Percentiles rank a stretch among this genome's conserved stretches.
phyloP scores from a whole-genome alignment of 2,329 filamentous ascomycete species.

The Fusarium xylarioides region DNA sequence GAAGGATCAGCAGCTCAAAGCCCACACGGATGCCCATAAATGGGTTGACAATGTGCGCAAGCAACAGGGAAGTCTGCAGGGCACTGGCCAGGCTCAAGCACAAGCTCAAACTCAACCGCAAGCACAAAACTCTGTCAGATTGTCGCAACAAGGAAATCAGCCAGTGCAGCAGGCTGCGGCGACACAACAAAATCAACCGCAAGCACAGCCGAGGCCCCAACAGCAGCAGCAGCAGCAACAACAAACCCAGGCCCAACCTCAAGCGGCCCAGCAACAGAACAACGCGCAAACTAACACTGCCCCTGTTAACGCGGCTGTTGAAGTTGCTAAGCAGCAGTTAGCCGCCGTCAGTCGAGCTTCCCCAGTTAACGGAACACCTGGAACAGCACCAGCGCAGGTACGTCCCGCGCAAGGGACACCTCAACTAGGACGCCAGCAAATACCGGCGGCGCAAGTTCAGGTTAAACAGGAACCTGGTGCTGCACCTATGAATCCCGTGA shows the following conservation, averaged over 20 bases:
- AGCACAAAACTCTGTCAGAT: slow-evolving; percentile 15
- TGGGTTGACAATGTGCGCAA: slow-evolving; percentile 60
- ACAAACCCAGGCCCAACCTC: slow-evolving; percentile 33
- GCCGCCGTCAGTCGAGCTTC: slow-evolving; percentile 43
- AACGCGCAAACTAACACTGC: slow-evolving; percentile 46
- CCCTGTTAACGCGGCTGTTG: slow-evolving; percentile 56
- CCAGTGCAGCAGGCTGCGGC: slow-evolving; percentile 28
- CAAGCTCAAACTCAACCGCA: slow-evolving; percentile 13
- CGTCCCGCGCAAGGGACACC: slow-evolving; percentile 41
- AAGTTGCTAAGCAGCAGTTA: slow-evolving; percentile 56
- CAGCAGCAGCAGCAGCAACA: slow-evolving; percentile 10
- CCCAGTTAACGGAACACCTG: slow-evolving; percentile 42
- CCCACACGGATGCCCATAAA: slow-evolving; percentile 56
- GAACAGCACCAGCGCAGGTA: slow-evolving; percentile 39
- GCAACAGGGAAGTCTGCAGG: slow-evolving; percentile 52
- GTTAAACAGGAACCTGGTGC: slow-evolving; percentile 50
- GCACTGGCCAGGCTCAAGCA: slow-evolving; percentile 38
- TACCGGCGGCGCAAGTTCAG: slow-evolving; percentile 34
- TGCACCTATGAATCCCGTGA: slow-evolving; percentile 59
- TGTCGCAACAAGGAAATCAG: slow-evolving; percentile 38
- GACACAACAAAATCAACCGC: slow-evolving; percentile 21
- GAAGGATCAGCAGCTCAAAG: slow-evolving; percentile 56
- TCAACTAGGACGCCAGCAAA: slow-evolving; percentile 38
- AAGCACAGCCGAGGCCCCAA: slow-evolving; percentile 30
- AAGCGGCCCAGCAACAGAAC: slow-evolving; percentile 35